Base-by-base conservation (phyloP, 2,329 filamentous ascomycete species). In the Calonectria hawksworthii region DNA sequence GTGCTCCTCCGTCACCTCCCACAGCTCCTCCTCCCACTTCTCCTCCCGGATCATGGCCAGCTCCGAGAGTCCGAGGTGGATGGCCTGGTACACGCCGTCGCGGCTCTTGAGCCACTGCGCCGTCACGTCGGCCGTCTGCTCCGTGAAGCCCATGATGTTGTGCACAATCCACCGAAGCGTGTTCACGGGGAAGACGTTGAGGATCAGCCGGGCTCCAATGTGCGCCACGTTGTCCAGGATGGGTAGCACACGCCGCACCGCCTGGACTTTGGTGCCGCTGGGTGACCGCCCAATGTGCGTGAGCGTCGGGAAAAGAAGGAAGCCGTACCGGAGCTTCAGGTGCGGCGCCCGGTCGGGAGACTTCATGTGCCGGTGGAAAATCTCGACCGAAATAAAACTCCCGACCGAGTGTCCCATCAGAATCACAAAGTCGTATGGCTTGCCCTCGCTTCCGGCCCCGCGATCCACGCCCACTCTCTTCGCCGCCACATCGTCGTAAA, bases 371-470 rank as follows among this genome's bases (percentile, higher is more conserved):
- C 91, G 87, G 75, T 92, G 87, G 63, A 94, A 90, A 36, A 94
- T 85, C 82, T 96, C 93, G 76, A 95, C 90, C 3, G 90, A 86
- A 26, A 96, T 93, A 82, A 94, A 96, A 13, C 91, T 87, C 30
- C 94, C 94, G 1, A 96, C 93, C 0, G 93, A 95, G 83, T 96
- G 94, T 5, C 94, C 94, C 65, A 94, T 90, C 21, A 96, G 85
- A 10, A 95, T 87, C 23, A 95, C 90, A 65, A 87, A 87, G 80
- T 92, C 88, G 76, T 90, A 92, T 0, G 85, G 82, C 61, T 83
- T 79, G 23, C 51, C 72, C 13, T 41, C 71, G 14, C 18, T 18
- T 44, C 84, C 85, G 16, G 50, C 83, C 76, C 1, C 80, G 78
- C 8, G 82, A 69, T 80, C 81, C 3, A 74, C 75, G 70, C 75